Conservation (phyloP, 805 yeast species). For the Pichia paraexigua region DNA sequence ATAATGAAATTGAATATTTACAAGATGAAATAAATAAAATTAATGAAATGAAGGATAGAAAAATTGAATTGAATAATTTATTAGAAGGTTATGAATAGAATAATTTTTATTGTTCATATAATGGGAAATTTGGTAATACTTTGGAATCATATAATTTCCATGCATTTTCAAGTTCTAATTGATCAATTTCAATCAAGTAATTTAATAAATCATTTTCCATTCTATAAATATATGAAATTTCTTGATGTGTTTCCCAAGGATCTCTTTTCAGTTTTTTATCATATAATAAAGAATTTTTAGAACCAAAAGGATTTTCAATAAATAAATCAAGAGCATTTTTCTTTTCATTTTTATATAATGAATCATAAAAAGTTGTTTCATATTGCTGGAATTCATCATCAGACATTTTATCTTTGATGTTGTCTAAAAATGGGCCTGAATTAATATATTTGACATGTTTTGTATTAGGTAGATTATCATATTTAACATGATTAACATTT, state of each 20-base stretch:
- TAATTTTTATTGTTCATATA: constrained; percentile 4
- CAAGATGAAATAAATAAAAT: constrained; percentile 53
- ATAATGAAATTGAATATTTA: constrained; percentile 65
- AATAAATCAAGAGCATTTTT: constrained; percentile 48
- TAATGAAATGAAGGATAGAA: constrained; percentile 50
- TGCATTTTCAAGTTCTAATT: constrained; percentile 23
- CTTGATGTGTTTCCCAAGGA: constrained; percentile 32
- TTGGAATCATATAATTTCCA: constrained; percentile 12
- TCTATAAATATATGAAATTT: constrained; percentile 1
- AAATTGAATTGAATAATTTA: constrained; percentile 46
- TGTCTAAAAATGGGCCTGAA: constrained; percentile 44
- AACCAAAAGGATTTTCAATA: constrained; percentile 50
- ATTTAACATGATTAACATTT: not conserved
- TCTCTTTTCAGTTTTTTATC: constrained; percentile 48
- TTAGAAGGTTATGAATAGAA: constrained; percentile 34
- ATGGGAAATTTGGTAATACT: constrained; percentile 16
- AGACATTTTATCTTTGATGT: constrained; percentile 1
- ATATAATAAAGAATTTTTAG: constrained; percentile 31
- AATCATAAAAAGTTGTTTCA: constrained; percentile 35
- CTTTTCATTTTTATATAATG: constrained; percentile 41
- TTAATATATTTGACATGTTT: constrained; percentile 43
- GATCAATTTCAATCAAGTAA: constrained; percentile 22
- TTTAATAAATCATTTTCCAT: constrained; percentile 14
- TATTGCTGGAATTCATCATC: constrained; percentile 16
- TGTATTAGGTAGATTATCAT: constrained; percentile 15